These are phyloP conservation scores for Angomonas desouzai DNA, from an alignment of 208 protist species.

Conservation along the genomic window DNA sequence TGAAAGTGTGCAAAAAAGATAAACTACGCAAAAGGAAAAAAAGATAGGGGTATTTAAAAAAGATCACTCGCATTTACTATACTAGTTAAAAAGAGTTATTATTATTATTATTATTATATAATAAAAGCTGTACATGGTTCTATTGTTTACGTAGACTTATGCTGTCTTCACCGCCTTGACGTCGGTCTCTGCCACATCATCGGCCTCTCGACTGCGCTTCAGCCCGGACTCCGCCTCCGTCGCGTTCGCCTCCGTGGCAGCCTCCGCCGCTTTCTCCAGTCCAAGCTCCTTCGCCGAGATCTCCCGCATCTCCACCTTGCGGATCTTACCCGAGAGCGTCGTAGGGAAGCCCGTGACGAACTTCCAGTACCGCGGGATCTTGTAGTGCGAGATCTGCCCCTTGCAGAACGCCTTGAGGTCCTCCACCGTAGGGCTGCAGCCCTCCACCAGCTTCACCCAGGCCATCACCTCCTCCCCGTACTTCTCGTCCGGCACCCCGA, in stretches of 20 bases:
- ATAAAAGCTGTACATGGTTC: too few species aligned
- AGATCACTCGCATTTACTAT: too few species aligned
- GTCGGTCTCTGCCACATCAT: too few species aligned
- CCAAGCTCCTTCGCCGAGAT: background rate
- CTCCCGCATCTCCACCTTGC: background rate
- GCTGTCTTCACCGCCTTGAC: too few species aligned
- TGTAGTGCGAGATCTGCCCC: background rate
- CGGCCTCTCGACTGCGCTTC: too few species aligned
- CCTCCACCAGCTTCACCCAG: slow-evolving; percentile 3
- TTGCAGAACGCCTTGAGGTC: background rate
- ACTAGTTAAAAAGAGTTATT: too few species aligned
- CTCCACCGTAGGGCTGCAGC: background rate
- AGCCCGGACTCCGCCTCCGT: too few species aligned
- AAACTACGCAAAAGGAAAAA: too few species aligned
- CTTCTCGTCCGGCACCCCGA: slow-evolving; percentile 1
- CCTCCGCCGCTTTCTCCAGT: background rate
- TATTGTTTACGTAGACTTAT: too few species aligned
- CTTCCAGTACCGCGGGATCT: background rate
- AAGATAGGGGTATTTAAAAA: too few species aligned
- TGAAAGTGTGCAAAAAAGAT: too few species aligned
- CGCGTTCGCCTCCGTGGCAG: background rate
- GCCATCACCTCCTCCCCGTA: slow-evolving; percentile 7
- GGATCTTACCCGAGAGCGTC: background rate
- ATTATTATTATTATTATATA: too few species aligned
- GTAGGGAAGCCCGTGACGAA: background rate